Evolutionary conservation across 1,139 yeast genomes (phyloP).

Genomic region (Ogataea hybrid): DNA sequence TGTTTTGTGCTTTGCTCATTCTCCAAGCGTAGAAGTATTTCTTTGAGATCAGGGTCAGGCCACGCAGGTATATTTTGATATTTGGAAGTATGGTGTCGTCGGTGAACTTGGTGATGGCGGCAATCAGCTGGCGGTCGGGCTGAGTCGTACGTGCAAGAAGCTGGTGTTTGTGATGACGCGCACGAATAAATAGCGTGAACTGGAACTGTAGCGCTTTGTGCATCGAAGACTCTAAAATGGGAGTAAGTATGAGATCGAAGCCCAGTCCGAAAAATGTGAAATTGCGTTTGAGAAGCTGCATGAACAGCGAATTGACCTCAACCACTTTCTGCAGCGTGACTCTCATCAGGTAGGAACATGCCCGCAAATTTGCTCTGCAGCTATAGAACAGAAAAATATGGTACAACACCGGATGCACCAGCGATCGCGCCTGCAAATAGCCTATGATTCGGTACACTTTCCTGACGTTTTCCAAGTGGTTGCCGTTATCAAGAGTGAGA

Average conservation of each 20-base stretch:
- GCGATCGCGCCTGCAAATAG: constrained; percentile 23
- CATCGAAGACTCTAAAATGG: constrained; percentile 26
- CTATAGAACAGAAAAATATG: constrained; percentile 28
- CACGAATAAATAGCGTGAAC: constrained; percentile 26
- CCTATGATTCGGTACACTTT: constrained; percentile 23
- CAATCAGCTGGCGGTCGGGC: constrained; percentile 19
- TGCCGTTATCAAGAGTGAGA: constrained; percentile 17
- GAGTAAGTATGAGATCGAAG: constrained; percentile 27
- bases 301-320: constrained; percentile 24
- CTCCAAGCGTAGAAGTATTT: constrained; percentile 58
- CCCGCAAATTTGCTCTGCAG: constrained; percentile 19
- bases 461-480: constrained; percentile 20
- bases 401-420: constrained; percentile 27
- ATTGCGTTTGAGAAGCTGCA: constrained; percentile 20
- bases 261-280: constrained; percentile 29
- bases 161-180: constrained; percentile 51
- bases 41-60: constrained; percentile 29
- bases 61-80: constrained; percentile 21
- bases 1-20: constrained; percentile 47
- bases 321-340: constrained; percentile 17
- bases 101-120: constrained; percentile 9
- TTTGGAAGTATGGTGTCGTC: constrained; percentile 10
- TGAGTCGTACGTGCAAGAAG: constrained; percentile 40
- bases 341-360: constrained; percentile 20
- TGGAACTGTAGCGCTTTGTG: constrained; percentile 30